Base-by-base conservation (phyloP, 176 grass and related monocot genomes). In the Oryza meridionalis region DNA sequence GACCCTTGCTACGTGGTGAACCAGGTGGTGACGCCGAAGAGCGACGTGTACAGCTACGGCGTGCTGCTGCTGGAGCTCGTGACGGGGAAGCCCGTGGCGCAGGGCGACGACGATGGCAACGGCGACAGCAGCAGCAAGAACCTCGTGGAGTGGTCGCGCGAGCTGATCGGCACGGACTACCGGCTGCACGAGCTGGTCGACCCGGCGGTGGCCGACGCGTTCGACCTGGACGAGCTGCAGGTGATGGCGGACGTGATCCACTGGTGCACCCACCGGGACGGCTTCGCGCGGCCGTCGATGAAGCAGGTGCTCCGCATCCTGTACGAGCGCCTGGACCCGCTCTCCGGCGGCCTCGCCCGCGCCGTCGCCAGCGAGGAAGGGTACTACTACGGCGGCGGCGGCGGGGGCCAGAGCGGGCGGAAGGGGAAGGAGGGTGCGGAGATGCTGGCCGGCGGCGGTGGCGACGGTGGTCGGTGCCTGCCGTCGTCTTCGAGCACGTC, bases 1-100 rank as follows among this genome's bases (percentile, higher is more conserved):
- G 95, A 95, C 75, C 91, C 95, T 1, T 91, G 91, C 73, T 98
- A 90, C 44, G 80, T 77, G 73, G 82, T 81, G 70, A 91, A 89
- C 0, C 84, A 88, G 85, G 87, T 86, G 78, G 46, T 95, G 73
- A 95, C 84, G 31, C 17, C 85, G 68, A 91, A 94, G 76, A 95
- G 90, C 85, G 95, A 98, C 88, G 89, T 98, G 1, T 98, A 98
- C 87, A 88, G 91, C 77, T 98, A 90, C n/a, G 95, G 95, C 11
- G 87, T 93, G 61, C 83, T 98, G 29, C 81, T 98, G 77, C 88
- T 98, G 45, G 95, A 98, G 76, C 92, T 98, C 33, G 79, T 98
- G 37, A 93, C 92, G 12, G 92, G 92, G 77, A 95, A 93, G 84
- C 82, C 80, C 5, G 84, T 90, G 86, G 73, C 78, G 74, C 73